Conservation (phyloP, 306 rosid genomes). For the Quercus berberidifolia region DNA sequence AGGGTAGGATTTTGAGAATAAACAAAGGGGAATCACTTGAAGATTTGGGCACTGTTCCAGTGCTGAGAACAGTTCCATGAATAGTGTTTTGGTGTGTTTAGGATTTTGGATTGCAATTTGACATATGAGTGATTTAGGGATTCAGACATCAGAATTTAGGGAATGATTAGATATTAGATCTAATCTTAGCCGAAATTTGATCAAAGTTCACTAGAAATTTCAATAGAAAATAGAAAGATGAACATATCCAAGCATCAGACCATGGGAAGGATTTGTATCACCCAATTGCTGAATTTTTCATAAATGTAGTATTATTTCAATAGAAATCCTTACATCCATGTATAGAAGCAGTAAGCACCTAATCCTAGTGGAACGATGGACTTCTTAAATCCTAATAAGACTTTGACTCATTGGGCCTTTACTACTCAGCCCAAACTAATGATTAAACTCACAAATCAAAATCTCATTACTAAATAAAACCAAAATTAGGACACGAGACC, state of each 20-base stretch:
- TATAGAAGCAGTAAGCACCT: background rate
- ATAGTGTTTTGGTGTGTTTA: background rate
- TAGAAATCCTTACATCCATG: background rate
- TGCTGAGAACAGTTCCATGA: background rate
- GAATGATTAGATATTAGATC: background rate
- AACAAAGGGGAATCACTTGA: background rate
- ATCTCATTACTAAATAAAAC: background rate
- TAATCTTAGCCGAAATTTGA: background rate
- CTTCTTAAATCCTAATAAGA: background rate
- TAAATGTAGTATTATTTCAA: background rate
- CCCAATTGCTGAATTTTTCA: background rate
- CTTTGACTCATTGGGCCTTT: background rate
- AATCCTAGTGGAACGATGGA: background rate
- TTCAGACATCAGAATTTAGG: background rate
- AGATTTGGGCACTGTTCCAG: background rate
- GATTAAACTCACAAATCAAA: background rate
- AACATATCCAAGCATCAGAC: background rate
- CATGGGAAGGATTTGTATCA: background rate
- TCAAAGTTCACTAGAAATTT: background rate
- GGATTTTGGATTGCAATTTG: background rate
- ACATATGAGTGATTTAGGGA: background rate
- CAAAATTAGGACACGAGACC: background rate
- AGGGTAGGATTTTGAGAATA: background rate
- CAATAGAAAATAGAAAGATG: background rate
- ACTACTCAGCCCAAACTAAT: background rate